Base-by-base conservation (phyloP, 352 stramenopile species). In the Pythium volutum region DNA sequence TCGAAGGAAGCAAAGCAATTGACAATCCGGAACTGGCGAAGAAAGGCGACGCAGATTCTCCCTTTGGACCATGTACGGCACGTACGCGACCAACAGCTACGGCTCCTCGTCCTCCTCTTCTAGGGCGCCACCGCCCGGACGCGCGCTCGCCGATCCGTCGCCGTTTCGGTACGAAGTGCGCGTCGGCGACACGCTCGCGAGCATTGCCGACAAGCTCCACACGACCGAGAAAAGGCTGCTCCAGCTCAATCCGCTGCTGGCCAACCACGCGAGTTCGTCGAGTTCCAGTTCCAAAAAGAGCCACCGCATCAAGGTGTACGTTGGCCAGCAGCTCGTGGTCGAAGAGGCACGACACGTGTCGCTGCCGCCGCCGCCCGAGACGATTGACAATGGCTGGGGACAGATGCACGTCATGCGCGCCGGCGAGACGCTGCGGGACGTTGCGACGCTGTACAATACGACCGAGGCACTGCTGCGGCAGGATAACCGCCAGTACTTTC, bases 401-500 rank as follows among this genome's bases (percentile, higher is more conserved):
- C 79, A 91, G 46, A 93, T 94, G 83, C 85, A 95, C 53, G 53
- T 93, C 22, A 82, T 93, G 59, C 78, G 80, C 26, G 52, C 75
- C 0, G 82, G 80, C 38, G 85, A 95, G 60, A 79, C 81, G 57
- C 67, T 95, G 53, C 64, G 74, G n/a, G 66, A 43, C 61, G 91
- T 95, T 46, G 81, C 84, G 29, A 57, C 56, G 61, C 73, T 85
- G 36, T 95, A 93, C 75, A 93, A 95, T 67, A 92, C 84, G 43
- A 89, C 70, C 22, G 80, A 91, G 50, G 77, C 88, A 68, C 58
- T 84, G n/a, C 67, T 95, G 47, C 85, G 85, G 14, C 77, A 85
- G 47, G 84, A 91, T 67, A 95, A 95, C 57, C 85, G 85, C 29
- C 71, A 80, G 38, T 87, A 83, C 58, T 95, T 95, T 62, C 85